Base-by-base conservation (phyloP, 2,329 filamentous ascomycete genomes). In the Trichoderma polysporum region DNA sequence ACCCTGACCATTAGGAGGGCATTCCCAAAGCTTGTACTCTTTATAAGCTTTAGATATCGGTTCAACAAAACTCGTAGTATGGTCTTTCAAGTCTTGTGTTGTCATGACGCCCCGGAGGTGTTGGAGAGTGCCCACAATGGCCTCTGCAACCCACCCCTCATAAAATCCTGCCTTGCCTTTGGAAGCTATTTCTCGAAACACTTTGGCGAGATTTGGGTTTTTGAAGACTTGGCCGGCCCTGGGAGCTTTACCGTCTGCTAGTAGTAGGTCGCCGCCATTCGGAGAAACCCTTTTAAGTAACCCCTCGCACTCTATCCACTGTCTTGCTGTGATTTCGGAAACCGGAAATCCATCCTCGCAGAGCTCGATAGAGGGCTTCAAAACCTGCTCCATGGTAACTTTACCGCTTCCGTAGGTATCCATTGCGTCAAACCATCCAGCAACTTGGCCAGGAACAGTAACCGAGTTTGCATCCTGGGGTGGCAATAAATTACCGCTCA, bases 311-410 rank as follows among this genome's bases (percentile, higher is more conserved):
- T 61, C 63, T 37, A 60, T 52, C 63, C 63, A 66, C 39, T 61
- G 63, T n/a, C 62, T 33, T 2, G 63, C 63, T 3, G 54, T 50
- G 35, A 66, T 49, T 27, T 66, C 63, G 2, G 54, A 60, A 2
- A 66, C 63, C 0, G 63, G 63, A 9, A 60, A 66, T 9, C 63
- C 63, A 29, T 66, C 56, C n/a, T 66, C 56, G 25, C 63, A 50
- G 10, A 66, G 45, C 17, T 66, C 54, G 10, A 66, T 66, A 6
- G 63, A 50, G 1, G 63, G 45, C 12, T 52, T 45, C 6, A 66
- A 7, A 17, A 66, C 12, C 15, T 66, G 41, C 9, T 33, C 56
- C 31, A 66, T 59, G 1, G 63, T 61, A 3, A 66, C 45, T 12
- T 66, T 66, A 4, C 56, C 63, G 9, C 63, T 66, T 0, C 63